Evolutionary conservation across 2,329 filamentous ascomycete species (phyloP).

Genomic region (Aschersonia sp.): DNA sequence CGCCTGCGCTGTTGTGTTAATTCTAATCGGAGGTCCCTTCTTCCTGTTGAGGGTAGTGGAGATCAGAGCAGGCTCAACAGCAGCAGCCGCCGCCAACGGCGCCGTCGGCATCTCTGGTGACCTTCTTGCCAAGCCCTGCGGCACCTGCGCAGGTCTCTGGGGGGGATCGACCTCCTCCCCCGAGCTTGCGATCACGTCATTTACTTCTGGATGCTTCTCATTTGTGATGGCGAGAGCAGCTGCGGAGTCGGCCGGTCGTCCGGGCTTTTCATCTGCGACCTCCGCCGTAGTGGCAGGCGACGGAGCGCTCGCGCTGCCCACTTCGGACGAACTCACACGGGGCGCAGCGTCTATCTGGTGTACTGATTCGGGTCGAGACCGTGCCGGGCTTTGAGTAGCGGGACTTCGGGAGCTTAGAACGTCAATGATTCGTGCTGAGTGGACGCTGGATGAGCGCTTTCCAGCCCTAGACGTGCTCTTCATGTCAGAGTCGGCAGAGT

Average conservation of each 20-base stretch:
- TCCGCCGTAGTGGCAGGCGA: too few relatives aligned
- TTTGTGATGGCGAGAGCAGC: too few relatives aligned
- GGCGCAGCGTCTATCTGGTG: conserved; percentile 29
- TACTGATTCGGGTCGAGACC: conserved; percentile 32
- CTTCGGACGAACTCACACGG: conserved; percentile 22
- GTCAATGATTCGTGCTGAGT: conserved; percentile 43
- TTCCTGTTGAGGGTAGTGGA: not conserved
- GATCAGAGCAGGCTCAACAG: not conserved
- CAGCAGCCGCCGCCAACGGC: not conserved
- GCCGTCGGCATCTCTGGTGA: too few relatives aligned
- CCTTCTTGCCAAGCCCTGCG: too few relatives aligned
- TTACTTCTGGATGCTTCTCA: too few relatives aligned
- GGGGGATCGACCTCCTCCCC: too few relatives aligned
- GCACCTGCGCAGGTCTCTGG: too few relatives aligned
- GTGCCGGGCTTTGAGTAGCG: conserved; percentile 32
- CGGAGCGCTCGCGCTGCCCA: not conserved
- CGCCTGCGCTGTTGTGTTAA: not conserved
- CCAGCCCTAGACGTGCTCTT: conserved; percentile 22
- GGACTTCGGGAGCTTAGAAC: conserved; percentile 34
- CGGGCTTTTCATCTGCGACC: too few relatives aligned
- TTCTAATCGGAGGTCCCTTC: not conserved
- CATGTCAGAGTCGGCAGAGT: conserved; percentile 34
- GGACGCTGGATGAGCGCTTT: conserved; percentile 30
- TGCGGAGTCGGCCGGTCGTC: too few relatives aligned
- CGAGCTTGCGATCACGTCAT: too few relatives aligned